Evolutionary conservation across 108 stramenopile species (phyloP).

Genomic region (Tribonema minus): DNA sequence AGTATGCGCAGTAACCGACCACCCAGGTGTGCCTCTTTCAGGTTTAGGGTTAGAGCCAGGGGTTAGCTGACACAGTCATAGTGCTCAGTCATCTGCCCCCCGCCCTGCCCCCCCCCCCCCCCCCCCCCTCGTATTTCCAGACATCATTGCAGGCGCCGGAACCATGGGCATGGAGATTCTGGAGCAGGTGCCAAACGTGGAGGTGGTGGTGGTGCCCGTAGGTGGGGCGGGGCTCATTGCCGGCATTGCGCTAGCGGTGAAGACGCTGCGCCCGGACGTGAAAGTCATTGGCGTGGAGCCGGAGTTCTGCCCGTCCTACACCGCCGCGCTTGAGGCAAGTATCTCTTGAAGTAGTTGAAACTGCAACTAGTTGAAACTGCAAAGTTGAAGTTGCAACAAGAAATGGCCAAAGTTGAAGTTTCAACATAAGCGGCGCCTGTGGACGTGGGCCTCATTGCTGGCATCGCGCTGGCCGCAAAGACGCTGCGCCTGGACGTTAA

Average conservation of each 20-base stretch:
- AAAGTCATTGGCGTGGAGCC: constrained; percentile 89
- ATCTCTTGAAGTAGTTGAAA: too few species aligned
- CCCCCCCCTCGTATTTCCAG: too few species aligned
- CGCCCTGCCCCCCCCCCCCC: too few species aligned
- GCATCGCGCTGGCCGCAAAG: constrained; percentile 84
- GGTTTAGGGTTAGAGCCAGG: too few species aligned
- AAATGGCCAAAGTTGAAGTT: too few species aligned
- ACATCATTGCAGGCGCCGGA: constrained; percentile 91
- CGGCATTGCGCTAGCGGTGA: constrained; percentile 83
- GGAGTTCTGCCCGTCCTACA: constrained; percentile 76
- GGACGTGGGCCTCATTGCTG: constrained; percentile 94
- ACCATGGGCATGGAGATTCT: constrained; percentile 76
- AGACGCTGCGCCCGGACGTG: constrained; percentile 79
- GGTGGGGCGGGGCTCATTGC: constrained; percentile 94
- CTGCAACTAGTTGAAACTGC: too few species aligned
- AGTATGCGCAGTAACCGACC: too few species aligned
- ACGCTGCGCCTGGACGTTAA: constrained; percentile 76
- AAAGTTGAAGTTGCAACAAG: too few species aligned
- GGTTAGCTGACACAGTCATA: too few species aligned
- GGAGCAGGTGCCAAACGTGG: constrained; percentile 72
- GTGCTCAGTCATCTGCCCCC: too few species aligned
- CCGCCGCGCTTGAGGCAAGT: constrained; percentile 73
- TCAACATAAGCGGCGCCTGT: too few species aligned
- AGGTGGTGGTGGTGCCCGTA: constrained; percentile 84
- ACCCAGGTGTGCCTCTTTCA: too few species aligned